Evolutionary conservation across 768 basidiomycete species (phyloP), one percentile per base, ranked within the genome.

Genomic region (Kwoniella shandongensis): DNA sequence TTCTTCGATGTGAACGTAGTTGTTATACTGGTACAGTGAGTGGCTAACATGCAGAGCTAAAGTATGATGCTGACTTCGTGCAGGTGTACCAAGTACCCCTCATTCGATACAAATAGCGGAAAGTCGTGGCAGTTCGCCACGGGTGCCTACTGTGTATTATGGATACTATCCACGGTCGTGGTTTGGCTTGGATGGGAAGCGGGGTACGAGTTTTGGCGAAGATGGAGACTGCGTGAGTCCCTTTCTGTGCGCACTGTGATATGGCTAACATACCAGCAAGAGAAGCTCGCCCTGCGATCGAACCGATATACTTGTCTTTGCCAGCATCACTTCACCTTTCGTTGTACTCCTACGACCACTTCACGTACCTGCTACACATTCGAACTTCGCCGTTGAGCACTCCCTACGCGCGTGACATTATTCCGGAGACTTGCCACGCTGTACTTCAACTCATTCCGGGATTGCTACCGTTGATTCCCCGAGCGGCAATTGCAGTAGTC

Each of bases 1-100:
- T 92, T 87, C 71, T 85, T 93, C 74, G 91, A 94, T 71, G 90
- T 91, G 75, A 91, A 92, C 74, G 85, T 86, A 65, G 85, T 87
- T 63, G 93, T 85, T 78, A 85, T 91, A 65, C 75, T 92, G 66
- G 72, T 91, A 39, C 85, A 90, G 89, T 91, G 70, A 79, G 90
- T 86, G 35, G 48, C 42, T 32, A 32, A 40, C 35, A 29, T 54
- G n/a, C 39, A 35, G 51, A 22, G 18, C 49, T 40, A 45, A 44
- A 41, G 17, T 32, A 27, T 44, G 27, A 20, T 40, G 23, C 30
- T 58, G 54, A 38, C 11, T 32, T 3, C 4, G 25, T 15, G 10
- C 11, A 91, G 89, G 78, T 83, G 88, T 63, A 83, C 88, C 25
- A 86, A 84, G 74, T 82, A 83, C 70, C 89, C 89, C 1, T 85